Conservation (phyloP, 1,284 basidiomycete genomes). For the Polyporus tsugae region DNA sequence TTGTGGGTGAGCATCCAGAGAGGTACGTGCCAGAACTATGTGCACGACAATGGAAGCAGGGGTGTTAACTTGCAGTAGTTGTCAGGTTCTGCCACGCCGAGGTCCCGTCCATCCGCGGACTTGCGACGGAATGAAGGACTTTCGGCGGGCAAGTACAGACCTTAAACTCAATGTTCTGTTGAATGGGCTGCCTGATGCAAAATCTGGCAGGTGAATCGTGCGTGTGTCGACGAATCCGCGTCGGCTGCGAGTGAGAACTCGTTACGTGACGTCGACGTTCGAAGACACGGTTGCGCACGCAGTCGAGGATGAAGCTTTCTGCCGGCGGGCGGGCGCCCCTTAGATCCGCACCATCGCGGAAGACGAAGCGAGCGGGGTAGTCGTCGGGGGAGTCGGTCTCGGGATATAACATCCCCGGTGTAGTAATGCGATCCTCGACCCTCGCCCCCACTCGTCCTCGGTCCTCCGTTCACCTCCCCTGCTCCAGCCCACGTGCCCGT, state of each 20-base stretch:
- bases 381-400: background rate
- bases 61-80: background rate
- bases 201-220: background rate
- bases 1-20: background rate
- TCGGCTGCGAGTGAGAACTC: conserved; percentile 1
- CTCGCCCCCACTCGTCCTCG: background rate
- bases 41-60: background rate
- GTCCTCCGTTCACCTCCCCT: background rate
- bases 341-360: background rate
- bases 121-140: background rate
- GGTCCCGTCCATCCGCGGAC: background rate
- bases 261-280: background rate
- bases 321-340: background rate
- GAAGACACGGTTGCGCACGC: background rate
- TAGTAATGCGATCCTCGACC: background rate
- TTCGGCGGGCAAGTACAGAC: background rate
- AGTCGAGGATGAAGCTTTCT: background rate
- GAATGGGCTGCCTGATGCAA: background rate
- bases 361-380: background rate
- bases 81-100: background rate
- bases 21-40: background rate
- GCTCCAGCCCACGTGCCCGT: background rate
- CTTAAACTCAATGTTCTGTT: background rate
- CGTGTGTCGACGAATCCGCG: background rate
- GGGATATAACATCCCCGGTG: background rate